These are phyloP conservation scores for Pyrenula aspistea DNA, from an alignment of 495 filamentous ascomycete genomes.

Conservation along the genomic window DNA sequence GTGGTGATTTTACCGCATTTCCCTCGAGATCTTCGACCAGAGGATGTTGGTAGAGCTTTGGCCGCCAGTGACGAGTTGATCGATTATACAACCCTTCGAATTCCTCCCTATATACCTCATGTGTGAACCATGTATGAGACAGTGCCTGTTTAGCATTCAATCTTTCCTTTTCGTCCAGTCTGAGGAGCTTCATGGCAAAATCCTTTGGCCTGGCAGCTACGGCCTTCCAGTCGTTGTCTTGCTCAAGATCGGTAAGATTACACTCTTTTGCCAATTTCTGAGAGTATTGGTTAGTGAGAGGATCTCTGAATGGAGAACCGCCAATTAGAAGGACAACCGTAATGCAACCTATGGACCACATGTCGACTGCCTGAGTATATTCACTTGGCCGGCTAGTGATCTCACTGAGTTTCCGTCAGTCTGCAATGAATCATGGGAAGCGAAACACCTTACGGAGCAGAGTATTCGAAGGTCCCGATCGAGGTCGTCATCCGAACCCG, in stretches of 20 bases:
- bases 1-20: not conserved
- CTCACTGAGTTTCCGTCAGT: conserved; percentile 10
- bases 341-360: conserved; percentile 51
- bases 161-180: conserved; percentile 34
- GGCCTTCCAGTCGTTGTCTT: conserved; percentile 17
- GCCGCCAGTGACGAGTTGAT: conserved; percentile 37
- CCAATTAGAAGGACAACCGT: conserved; percentile 39
- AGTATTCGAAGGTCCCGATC: conserved; percentile 54
- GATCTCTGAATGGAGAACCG: conserved; percentile 23
- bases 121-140: conserved; percentile 47
- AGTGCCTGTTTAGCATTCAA: conserved; percentile 44
- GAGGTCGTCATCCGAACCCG: conserved; percentile 43
- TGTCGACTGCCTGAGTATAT: conserved; percentile 50
- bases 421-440: not conserved
- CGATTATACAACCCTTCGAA: conserved; percentile 35
- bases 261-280: conserved; percentile 9
- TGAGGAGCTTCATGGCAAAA: conserved; percentile 42
- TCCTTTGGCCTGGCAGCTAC: conserved; percentile 31
- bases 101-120: conserved; percentile 19
- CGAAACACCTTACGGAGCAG: conserved; percentile 52
- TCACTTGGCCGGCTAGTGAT: conserved; percentile 19
- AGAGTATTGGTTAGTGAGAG: conserved; percentile 7
- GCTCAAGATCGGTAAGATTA: conserved; percentile 24
- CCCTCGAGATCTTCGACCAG: conserved; percentile 5
- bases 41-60: conserved; percentile 6